A percentile compares a stretch with the other conserved stretches of the same genome.
Evolutionary conservation across 306 rosid genomes (phyloP).

Genomic region (Chamaecrista fasciculata): DNA sequence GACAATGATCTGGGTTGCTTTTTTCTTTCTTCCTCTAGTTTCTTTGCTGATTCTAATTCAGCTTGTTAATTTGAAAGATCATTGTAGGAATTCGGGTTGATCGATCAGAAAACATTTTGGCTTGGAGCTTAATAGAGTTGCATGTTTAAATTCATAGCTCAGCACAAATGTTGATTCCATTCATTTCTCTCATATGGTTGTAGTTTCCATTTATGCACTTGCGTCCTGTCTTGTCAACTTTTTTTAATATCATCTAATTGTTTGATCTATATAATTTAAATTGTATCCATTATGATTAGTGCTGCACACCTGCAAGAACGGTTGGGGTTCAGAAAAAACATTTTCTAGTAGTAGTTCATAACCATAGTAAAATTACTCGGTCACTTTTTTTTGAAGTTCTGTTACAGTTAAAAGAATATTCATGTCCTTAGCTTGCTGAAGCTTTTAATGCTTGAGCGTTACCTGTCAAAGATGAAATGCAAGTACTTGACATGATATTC

Average conservation of each 20-base stretch:
- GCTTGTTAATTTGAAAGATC: not conserved
- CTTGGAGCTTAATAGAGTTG: not conserved
- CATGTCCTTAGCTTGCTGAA: not conserved
- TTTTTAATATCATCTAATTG: not conserved
- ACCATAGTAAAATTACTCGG: not conserved
- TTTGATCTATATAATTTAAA: not conserved
- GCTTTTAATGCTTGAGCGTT: not conserved
- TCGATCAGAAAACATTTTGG: not conserved
- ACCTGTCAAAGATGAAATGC: not conserved
- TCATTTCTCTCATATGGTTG: not conserved
- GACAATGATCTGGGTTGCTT: not conserved
- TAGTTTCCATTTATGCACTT: not conserved
- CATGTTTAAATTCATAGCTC: not conserved
- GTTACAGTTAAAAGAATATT: not conserved
- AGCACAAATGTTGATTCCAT: not conserved
- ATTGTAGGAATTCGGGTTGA: not conserved
- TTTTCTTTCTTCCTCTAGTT: not conserved
- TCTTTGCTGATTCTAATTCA: not conserved
- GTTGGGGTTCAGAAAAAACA: not conserved
- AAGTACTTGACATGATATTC: slow-evolving; percentile 1
- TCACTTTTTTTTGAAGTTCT: not conserved
- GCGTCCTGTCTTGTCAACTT: not conserved
- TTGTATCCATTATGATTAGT: not conserved
- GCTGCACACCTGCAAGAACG: not conserved
- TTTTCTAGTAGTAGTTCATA: not conserved